Conservation (phyloP, 768 basidiomycete species). For the Leccinum barrowsii region DNA sequence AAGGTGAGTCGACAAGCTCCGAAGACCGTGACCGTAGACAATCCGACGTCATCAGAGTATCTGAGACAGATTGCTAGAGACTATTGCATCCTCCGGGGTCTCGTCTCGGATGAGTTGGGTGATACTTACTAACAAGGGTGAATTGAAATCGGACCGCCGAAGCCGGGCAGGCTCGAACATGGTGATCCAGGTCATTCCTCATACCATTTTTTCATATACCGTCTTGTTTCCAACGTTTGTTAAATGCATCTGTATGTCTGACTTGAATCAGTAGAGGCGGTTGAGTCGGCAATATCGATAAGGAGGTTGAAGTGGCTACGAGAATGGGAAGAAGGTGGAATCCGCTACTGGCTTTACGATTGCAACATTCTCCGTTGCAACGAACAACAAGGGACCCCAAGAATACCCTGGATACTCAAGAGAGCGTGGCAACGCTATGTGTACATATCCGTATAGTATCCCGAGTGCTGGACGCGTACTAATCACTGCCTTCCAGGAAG, state of each 20-base stretch:
- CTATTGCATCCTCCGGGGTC: slow-evolving; percentile 29
- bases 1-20: slow-evolving; percentile 22
- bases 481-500: no score
- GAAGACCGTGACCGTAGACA: background rate
- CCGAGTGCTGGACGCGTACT: no score
- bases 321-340: slow-evolving; percentile 18
- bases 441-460: no score
- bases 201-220: slow-evolving; percentile 36
- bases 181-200: slow-evolving; percentile 31
- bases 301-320: slow-evolving; percentile 9
- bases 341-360: slow-evolving; percentile 6
- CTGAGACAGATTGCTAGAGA: slow-evolving; percentile 36
- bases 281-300: slow-evolving; percentile 11
- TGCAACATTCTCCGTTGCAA: slow-evolving; percentile 11
- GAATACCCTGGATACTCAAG: background rate
- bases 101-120: slow-evolving; percentile 39
- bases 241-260: background rate
- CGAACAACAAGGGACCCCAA: slow-evolving; percentile 11
- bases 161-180: slow-evolving; percentile 26
- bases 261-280: slow-evolving; percentile 11
- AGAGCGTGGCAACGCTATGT: background rate
- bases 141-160: slow-evolving; percentile 38
- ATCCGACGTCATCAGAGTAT: background rate
- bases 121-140: slow-evolving; percentile 47
- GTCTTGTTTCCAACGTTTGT: slow-evolving; percentile 15